A percentile compares a stretch with the other conserved stretches of the same genome.
These are phyloP conservation scores for Aspergillus chevalieri DNA, from an alignment of 2,329 filamentous ascomycete species.

Conservation along the genomic window DNA sequence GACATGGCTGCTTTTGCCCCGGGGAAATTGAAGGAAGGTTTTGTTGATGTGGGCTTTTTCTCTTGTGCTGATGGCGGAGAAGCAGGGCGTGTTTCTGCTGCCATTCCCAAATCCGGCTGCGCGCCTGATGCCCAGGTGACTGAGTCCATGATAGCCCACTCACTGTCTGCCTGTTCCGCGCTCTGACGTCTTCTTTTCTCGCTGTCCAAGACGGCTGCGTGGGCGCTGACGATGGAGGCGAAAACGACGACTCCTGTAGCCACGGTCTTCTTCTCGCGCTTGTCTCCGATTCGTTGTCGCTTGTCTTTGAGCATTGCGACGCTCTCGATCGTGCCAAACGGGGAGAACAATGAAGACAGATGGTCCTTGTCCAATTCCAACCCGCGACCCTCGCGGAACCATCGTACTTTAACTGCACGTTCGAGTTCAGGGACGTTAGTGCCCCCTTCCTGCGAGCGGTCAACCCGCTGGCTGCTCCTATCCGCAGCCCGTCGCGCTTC, in stretches of 20 bases:
- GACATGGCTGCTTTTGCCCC: constrained; percentile 22
- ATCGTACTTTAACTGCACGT: constrained; percentile 54
- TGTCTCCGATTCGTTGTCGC: constrained; percentile 45
- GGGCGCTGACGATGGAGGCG: constrained; percentile 52
- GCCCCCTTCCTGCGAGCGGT: constrained; percentile 32
- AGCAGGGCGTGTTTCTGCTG: constrained; percentile 9
- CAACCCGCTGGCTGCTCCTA: constrained; percentile 26
- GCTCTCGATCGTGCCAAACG: constrained; percentile 54
- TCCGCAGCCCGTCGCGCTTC: constrained; percentile 36
- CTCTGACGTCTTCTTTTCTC: constrained; percentile 28
- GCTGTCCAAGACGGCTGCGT: constrained; percentile 50
- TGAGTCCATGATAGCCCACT: constrained; percentile 47
- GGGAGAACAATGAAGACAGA: constrained; percentile 43
- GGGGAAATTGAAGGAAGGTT: constrained; percentile 30
- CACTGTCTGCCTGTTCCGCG: constrained; percentile 25
- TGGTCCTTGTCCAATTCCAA: constrained; percentile 44
- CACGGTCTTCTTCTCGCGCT: constrained; percentile 47
- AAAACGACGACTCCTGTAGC: constrained; percentile 53
- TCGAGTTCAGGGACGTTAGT: constrained; percentile 48
- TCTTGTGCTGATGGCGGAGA: constrained; percentile 13
- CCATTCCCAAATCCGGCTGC: constrained; percentile 43
- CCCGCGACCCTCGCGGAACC: constrained; percentile 44
- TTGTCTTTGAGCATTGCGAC: constrained; percentile 52
- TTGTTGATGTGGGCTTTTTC: constrained; percentile 9
- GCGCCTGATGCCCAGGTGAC: constrained; percentile 51